Base-by-base conservation (phyloP, 176 grass and related monocot genomes). In the Zea luxurians region DNA sequence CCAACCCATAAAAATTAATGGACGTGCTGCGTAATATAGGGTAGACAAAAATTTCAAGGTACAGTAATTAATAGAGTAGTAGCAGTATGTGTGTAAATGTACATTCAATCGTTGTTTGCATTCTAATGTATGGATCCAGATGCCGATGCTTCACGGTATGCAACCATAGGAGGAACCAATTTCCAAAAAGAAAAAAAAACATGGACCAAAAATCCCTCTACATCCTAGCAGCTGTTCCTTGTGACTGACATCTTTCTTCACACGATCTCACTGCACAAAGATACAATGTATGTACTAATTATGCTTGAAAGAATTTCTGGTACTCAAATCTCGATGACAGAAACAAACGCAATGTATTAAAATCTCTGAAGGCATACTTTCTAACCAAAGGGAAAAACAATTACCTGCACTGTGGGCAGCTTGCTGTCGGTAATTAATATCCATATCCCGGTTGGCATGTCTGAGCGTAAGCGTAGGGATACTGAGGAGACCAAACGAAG, bases 401-500 rank as follows among this genome's bases (percentile, higher is more conserved):
- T 35, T 77, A 76, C 48, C 71, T 77, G 71, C 48, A 71, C 80
- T 66, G 18, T 21, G 43, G 61, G 41, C 61, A 50, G 71, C 80
- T 80, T 80, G 71, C 43, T 86, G 80, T 45, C 76, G 76, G 61
- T 80, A 75, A 53, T 76, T 80, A 75, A 53, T 76, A 72, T 83
- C 75, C 75, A 76, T 86, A 79, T 47, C 80, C 80, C 38, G 55
- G 46, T 70, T 70, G 62, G 37, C 46, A 68, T 40, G 44, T 66
- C 53, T 85, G 77, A 45, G 53, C 50, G 8, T 66, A 52, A 63
- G 48, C 50, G 17, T 89, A 62, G 38, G 82, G 59, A 82, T 82
- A 72, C 73, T 73, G 66, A 61, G 59, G 83, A 77, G 27, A 70
- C 34, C 62, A 66, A 80, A 41, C 66, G 18, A 44, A 68, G 54